Percentiles rank a stretch among this genome's conserved stretches.
Conservation (phyloP, 805 yeast genomes). For the Wickerhamomyces strasburgensis region DNA sequence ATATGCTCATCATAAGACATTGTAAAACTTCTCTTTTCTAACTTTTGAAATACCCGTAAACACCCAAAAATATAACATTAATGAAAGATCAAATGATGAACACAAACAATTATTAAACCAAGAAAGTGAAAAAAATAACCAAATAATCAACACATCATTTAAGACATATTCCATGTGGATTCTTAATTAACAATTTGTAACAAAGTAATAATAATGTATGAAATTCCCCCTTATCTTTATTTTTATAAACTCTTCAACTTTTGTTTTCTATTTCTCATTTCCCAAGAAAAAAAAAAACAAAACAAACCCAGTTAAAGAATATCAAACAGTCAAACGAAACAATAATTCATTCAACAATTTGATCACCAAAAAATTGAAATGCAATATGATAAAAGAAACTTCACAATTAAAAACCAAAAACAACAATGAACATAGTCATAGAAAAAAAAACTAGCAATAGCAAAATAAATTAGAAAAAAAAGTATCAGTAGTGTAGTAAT, state of each 20-base stretch:
- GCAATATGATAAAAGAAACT: slow-evolving; percentile 3
- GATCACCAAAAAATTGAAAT: slow-evolving; percentile 2
- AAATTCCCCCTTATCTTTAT: neutral
- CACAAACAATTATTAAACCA: slow-evolving; percentile 3
- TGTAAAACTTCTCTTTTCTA: neutral
- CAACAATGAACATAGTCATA: neutral
- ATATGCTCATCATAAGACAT: slow-evolving; percentile 4
- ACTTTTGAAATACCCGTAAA: slow-evolving; percentile 5
- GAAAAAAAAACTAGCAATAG: slow-evolving; percentile 1
- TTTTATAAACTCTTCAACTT: neutral
- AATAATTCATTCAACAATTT: neutral
- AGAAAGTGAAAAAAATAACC: neutral
- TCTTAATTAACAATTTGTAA: neutral
- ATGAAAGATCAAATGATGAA: slow-evolving; percentile 3
- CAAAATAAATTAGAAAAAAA: slow-evolving; percentile 1
- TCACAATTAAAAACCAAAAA: slow-evolving; percentile 4
- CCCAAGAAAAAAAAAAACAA: slow-evolving; percentile 13
- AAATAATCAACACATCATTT: neutral
- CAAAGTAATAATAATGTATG: slow-evolving; percentile 1
- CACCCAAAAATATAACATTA: slow-evolving; percentile 4
- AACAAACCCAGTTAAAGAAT: slow-evolving; percentile 7
- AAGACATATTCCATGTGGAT: neutral
- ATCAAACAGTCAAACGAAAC: slow-evolving; percentile 1
- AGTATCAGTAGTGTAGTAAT: neutral
- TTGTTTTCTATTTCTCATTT: no score